Base-by-base conservation (phyloP, 768 basidiomycete genomes). In the Austroboletus eburneus region DNA sequence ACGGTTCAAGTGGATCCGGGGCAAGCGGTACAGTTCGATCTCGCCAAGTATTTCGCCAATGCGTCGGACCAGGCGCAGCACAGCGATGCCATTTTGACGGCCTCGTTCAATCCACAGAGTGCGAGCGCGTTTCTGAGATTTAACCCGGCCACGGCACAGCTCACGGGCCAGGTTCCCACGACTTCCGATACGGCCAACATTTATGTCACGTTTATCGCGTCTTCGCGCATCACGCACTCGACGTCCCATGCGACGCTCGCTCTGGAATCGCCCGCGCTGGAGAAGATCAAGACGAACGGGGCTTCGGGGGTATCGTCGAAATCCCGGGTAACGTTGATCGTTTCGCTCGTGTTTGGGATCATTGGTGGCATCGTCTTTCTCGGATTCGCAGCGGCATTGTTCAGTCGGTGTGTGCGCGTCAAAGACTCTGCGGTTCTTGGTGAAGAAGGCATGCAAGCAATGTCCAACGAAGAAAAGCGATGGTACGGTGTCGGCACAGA, bases 241-340 rank as follows among this genome's bases (percentile, higher is more conserved):
- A 85, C 79, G 2, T 89, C 86, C 17, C 84, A 87, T 56, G 72
- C 83, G 2, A 75, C 54, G 45, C 70, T 88, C 16, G 63, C 73
- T 1, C 68, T 89, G 24, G 73, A 44, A 62, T 82, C 46, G 61
- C 73, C 35, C 53, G 70, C 27, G 45, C 61, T 37, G 63, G 70
- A 48, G 65, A 68, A 52, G 64, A 65, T 76, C 51, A 69, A 73
- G 30, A 53, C 54, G 8, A 42, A 38, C 21, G 52, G 53, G n/a
- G 33, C 8, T 29, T 58, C 62, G 3, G 61, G 62, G n/a, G 67
- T 68, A 1, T 61, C 73, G 5, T 74, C 76, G 3, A 81, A 74
- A 47, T 65, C 64, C 41, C 73, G 65, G 53, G 68, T 85, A 20
- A 68, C 79, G 12, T 67, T 87, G 36, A 83, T 80, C 8, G 61